Evolutionary conservation across 106 monocot genomes (phyloP).

Genomic region (Triglochin maritima): DNA sequence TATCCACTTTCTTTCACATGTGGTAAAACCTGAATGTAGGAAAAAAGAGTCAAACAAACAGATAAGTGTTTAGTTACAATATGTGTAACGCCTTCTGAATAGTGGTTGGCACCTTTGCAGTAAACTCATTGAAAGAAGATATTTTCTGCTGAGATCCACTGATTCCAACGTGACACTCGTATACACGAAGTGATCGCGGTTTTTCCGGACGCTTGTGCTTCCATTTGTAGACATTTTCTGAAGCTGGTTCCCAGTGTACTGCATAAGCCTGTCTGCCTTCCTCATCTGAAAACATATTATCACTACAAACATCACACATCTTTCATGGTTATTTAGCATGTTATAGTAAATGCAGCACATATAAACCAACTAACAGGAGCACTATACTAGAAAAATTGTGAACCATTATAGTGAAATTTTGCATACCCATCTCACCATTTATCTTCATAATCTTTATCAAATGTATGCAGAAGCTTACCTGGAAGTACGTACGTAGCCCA

Average conservation of each 20-base stretch:
- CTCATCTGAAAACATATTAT: slow-evolving; percentile 31
- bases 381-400: too few relatives aligned
- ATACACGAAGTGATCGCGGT: slow-evolving; percentile 76
- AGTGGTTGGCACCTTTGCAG: slow-evolving; percentile 33
- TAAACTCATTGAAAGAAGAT: slow-evolving; percentile 87
- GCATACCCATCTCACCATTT: too few relatives aligned
- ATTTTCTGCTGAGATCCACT: slow-evolving; percentile 73
- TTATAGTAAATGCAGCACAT: too few relatives aligned
- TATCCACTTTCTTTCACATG: slow-evolving; percentile 89
- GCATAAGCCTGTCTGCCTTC: slow-evolving; percentile 73
- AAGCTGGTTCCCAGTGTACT: slow-evolving; percentile 91
- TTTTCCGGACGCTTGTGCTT: slow-evolving; percentile 42
- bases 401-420: too few relatives aligned
- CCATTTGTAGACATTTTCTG: slow-evolving; percentile 78
- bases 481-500: slow-evolving; percentile 96
- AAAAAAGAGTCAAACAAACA: slow-evolving; percentile 5
- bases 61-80: neutral
- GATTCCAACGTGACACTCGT: slow-evolving; percentile 95
- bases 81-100: neutral
- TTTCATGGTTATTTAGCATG: neutral
- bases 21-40: slow-evolving; percentile 49
- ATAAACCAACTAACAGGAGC: too few relatives aligned
- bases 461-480: slow-evolving; percentile 28
- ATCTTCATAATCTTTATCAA: neutral
- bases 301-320: neutral